These are phyloP conservation scores for Pseudozyma pruni DNA, from an alignment of 1,284 basidiomycete species.

Conservation along the genomic window DNA sequence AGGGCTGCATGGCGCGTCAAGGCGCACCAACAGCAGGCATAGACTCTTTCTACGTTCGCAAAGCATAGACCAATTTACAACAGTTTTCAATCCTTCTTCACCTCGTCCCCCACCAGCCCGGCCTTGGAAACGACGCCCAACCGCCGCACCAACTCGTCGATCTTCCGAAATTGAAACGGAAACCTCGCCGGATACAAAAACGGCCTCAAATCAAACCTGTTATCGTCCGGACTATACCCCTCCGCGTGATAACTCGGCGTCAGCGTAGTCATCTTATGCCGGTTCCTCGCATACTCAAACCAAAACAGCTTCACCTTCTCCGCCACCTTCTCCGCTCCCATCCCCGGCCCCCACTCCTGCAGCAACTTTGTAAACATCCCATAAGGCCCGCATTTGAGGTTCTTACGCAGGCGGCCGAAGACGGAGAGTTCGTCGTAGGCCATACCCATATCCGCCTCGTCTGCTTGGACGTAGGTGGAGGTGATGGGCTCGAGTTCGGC, in stretches of 20 bases:
- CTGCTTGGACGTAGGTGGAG: constrained; percentile 90
- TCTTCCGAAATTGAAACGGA: constrained; percentile 94
- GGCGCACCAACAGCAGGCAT: not conserved
- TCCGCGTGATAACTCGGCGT: constrained; percentile 96
- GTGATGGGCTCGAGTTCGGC: constrained; percentile 97
- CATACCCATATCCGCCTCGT: constrained; percentile 95
- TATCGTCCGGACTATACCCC: constrained; percentile 91
- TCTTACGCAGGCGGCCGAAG: constrained; percentile 91
- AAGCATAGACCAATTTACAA: no score
- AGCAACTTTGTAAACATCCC: constrained; percentile 94
- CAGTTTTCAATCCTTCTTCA: constrained; percentile 5
- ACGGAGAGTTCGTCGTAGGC: constrained; percentile 96
- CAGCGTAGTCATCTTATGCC: constrained; percentile 99
- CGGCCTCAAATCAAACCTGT: constrained; percentile 92
- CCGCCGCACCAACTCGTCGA: constrained; percentile 77
- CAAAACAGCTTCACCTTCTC: constrained; percentile 98
- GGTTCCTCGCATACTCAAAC: constrained; percentile 93
- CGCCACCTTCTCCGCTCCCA: constrained; percentile 76
- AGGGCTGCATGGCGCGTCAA: constrained; percentile 28
- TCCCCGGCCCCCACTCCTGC: constrained; percentile 81
- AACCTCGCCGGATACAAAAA: constrained; percentile 95
- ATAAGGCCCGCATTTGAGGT: constrained; percentile 96
- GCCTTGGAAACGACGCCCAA: constrained; percentile 6
- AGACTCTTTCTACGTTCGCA: not conserved
- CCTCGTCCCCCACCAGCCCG: not conserved